Evolutionary conservation across 2,329 filamentous ascomycete genomes (phyloP), one percentile per base, ranked within the genome.

Genomic region (Pseudophaeomoniella oleicola): DNA sequence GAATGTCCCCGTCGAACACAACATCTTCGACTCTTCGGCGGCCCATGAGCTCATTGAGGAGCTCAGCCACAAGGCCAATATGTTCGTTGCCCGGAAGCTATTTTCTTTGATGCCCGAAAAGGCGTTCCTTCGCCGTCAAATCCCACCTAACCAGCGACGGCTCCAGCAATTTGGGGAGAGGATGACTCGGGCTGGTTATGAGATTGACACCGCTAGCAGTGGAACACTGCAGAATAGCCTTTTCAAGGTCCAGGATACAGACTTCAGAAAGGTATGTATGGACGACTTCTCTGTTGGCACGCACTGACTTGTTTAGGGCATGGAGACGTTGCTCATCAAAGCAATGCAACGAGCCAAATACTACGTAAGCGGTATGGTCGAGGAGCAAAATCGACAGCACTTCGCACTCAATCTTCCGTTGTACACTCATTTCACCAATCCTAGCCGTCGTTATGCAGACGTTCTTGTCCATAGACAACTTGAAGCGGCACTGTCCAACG

Each of bases 391-490:
- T 45, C 80, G 82, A 62, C 75, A 81, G 42, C 88, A 98, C 62
- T 98, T 92, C 58, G 80, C 85, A 11, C 69, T 96, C 36, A 98
- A 98, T 62, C 64, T 94, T 38, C 86, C 88, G 1, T 63, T 94
- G 10, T 98, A 94, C 67, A 96, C 90, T 48, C 90, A 98, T 58
- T 96, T 96, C 63, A 96, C 88, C 27, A 88, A 85, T 57, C 90
- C 90, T 2, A 92, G 85, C 14, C 81, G 90, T 37, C 85, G 90
- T 42, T 98, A 96, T 57, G 83, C 87, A 16, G 90, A 98, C 55
- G 79, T 98, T 42, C 69, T 96, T 48, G 90, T 94, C 19, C 90
- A 98, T 59, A 86, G 90, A 39, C 90, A 98, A 60, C 70, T 98
- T 16, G 87, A 96, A 54, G 72, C 82, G 41, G 76, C 85, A 35